Conservation (phyloP, 2,329 filamentous ascomycete genomes). For the Cryphonectria japonica region DNA sequence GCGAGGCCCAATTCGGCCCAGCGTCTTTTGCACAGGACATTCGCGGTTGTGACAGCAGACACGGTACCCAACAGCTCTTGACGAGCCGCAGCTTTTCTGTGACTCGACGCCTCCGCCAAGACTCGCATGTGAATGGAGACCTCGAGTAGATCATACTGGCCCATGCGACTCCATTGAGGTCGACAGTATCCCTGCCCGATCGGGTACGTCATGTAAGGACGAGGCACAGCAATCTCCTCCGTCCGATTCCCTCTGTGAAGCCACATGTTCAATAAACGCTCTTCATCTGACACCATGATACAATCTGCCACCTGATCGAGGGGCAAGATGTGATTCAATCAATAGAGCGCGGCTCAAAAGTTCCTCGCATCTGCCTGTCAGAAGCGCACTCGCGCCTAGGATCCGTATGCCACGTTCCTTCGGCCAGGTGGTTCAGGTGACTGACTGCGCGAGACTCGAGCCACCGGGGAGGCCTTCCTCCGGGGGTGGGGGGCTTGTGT, state of each 20-base stretch:
- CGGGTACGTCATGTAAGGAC: constrained; percentile 14
- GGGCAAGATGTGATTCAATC: neutral
- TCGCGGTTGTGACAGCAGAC: constrained; percentile 15
- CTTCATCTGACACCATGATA: neutral
- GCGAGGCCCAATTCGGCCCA: constrained; percentile 17
- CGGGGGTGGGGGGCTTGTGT: too few relatives aligned
- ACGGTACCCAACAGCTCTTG: constrained; percentile 19
- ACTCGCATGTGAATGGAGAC: constrained; percentile 1
- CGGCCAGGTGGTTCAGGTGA: neutral
- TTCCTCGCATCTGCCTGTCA: neutral
- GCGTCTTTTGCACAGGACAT: constrained; percentile 14
- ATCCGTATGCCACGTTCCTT: neutral
- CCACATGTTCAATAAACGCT: neutral
- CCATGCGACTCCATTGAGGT: neutral
- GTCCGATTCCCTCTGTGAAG: neutral
- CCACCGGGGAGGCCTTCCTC: too few relatives aligned
- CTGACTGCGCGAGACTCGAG: neutral
- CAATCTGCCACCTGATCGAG: neutral
- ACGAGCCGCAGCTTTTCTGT: constrained; percentile 21
- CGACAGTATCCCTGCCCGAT: neutral
- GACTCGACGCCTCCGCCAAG: constrained; percentile 10
- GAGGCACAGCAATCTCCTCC: constrained; percentile 20
- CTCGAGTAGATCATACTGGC: neutral
- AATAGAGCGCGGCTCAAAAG: neutral
- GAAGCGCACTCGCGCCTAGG: neutral